Evolutionary conservation across 1,139 yeast genomes (phyloP), one percentile per base, ranked within the genome.

Genomic region (Suhomyces maxii): DNA sequence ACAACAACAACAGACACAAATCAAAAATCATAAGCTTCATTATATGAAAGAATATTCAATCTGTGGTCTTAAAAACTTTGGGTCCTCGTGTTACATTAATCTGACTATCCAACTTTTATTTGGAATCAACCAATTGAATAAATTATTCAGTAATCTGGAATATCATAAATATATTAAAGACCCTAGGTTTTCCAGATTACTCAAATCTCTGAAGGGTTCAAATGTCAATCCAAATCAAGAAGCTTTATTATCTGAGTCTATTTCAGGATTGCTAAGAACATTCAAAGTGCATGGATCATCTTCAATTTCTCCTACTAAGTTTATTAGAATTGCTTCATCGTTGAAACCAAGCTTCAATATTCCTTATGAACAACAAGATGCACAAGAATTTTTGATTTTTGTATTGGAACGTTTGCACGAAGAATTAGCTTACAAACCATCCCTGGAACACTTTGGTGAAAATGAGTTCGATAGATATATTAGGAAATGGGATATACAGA

Each of bases 291-390:
- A 80, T 58, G 87, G 86, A 6, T 81, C 84, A 7, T 77, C 79
- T 36, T 75, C 84, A 0, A 80, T 85, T 36, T 82, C 84, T 1
- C 89, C 91, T 3, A 76, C 81, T 8, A 80, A 82, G 43, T 84
- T 86, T 55, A 67, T 85, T 36, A 72, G 83, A 47, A 67, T 77
- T 1, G 73, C 87, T 42, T 68, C 82, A 9, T 53, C 65, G 6
- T 58, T 84, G 34, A 81, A 84, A 53, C 89, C 89, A 0, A 87
- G 82, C 53, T 76, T 85, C 45, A 71, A 74, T 53, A 84, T 86
- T 9, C 91, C 91, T 0, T 65, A 73, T 52, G 88, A 84, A 55
- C 95, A 86, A 57, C 93, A 86, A 60, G 95, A 86, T 62, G 83
- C 91, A 2, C 89, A 86, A 50, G 95, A 86, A 55, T 86, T 85